Evolutionary conservation across 2,329 filamentous ascomycete species (phyloP).

Genomic region (Exophiala lecanii-corni): DNA sequence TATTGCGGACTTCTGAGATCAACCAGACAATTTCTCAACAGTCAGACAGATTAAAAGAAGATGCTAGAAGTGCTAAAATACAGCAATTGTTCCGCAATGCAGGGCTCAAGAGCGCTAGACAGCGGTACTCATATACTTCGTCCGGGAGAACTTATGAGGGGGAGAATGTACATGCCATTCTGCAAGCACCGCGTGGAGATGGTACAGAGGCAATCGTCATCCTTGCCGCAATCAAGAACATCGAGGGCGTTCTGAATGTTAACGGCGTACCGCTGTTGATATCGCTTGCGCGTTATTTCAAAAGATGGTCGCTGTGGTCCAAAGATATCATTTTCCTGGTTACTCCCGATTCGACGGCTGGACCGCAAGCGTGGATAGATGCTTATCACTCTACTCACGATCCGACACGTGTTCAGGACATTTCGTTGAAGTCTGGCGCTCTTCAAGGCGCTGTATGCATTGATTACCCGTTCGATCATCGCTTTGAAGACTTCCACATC

Average conservation of each 20-base stretch:
- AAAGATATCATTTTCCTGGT: slow-evolving; percentile 96
- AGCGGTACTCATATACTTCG: slow-evolving; percentile 80
- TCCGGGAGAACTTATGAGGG: slow-evolving; percentile 69
- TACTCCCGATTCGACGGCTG: slow-evolving; percentile 80
- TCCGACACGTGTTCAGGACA: slow-evolving; percentile 62
- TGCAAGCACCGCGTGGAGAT: slow-evolving; percentile 90
- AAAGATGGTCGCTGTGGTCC: slow-evolving; percentile 96
- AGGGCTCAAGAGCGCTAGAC: slow-evolving; percentile 80
- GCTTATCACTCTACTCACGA: slow-evolving; percentile 92
- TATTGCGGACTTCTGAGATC: slow-evolving; percentile 7
- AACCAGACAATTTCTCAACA: slow-evolving; percentile 42
- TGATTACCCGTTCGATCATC: slow-evolving; percentile 79
- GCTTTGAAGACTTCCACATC: slow-evolving; percentile 84
- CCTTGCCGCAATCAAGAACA: slow-evolving; percentile 82
- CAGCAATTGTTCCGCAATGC: slow-evolving; percentile 70
- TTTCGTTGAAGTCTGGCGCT: slow-evolving; percentile 87
- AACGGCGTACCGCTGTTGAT: slow-evolving; percentile 83
- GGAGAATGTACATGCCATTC: slow-evolving; percentile 88
- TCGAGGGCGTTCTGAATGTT: slow-evolving; percentile 71
- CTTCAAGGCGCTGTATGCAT: slow-evolving; percentile 90
- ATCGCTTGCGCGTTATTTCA: slow-evolving; percentile 90
- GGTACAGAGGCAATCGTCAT: slow-evolving; percentile 95
- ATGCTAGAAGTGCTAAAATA: slow-evolving; percentile 53
- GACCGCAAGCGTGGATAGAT: slow-evolving; percentile 94
- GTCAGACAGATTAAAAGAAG: slow-evolving; percentile 10